phyloP scores from a whole-genome alignment of 1,284 basidiomycete genomes.

The Neolentinus lepideus region DNA sequence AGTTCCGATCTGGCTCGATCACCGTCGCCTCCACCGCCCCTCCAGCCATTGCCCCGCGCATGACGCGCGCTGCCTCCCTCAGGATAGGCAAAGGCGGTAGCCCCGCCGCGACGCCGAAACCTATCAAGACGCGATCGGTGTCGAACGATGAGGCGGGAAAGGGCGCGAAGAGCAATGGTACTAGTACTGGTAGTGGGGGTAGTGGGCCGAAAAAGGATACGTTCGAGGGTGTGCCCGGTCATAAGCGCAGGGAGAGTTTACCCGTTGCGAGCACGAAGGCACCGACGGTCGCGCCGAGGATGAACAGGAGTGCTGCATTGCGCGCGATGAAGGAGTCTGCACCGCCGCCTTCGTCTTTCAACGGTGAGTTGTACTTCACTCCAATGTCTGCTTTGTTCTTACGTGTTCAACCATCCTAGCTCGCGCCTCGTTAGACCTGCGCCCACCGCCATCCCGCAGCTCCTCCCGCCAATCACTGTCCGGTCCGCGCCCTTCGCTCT shows the following conservation, averaged over 20 bases:
- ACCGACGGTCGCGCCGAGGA: conserved; percentile 56
- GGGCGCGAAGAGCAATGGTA: conserved; percentile 10
- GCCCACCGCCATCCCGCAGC: not conserved
- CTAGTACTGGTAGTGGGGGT: conserved; percentile 7
- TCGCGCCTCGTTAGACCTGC: not conserved
- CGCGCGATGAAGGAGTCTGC: conserved; percentile 50
- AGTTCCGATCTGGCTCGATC: conserved; percentile 51
- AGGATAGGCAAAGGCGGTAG: conserved; percentile 38
- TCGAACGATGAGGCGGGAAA: conserved; percentile 14
- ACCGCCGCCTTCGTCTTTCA: conserved; percentile 55
- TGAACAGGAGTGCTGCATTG: conserved; percentile 65
- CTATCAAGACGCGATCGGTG: conserved; percentile 20
- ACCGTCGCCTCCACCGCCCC: conserved; percentile 68
- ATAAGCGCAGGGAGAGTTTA: conserved; percentile 70
- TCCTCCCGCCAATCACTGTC: not conserved
- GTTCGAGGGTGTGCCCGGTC: conserved; percentile 76
- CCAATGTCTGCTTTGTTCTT: not conserved
- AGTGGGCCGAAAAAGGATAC: conserved; percentile 26
- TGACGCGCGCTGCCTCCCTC: conserved; percentile 67
- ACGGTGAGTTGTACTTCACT: conserved; percentile 31
- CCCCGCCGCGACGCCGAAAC: conserved; percentile 29
- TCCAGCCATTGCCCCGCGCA: conserved; percentile 62
- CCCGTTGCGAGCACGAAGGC: conserved; percentile 56
- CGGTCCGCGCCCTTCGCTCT: not conserved
- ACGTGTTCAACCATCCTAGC: not conserved